Evolutionary conservation across 1,284 basidiomycete genomes (phyloP), one percentile per base, ranked within the genome.

Genomic region (Cryptococcus hybrid): DNA sequence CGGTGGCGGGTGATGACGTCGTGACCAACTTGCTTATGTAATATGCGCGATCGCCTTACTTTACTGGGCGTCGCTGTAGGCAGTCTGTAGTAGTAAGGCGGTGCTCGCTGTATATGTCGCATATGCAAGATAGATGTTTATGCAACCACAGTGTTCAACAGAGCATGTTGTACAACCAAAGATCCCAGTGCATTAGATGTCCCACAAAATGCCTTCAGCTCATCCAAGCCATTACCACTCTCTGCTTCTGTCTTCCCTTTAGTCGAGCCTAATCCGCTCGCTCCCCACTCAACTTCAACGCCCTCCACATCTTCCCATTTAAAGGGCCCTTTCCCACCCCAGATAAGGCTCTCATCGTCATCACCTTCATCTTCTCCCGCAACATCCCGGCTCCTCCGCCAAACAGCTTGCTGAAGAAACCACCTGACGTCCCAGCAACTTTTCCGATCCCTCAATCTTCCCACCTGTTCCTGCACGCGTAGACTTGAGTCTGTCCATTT

Each of bases 241-340:
- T 62, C 30, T 40, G 45, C 3, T 13, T 52, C n/a, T 39, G 54
- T 9, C 54, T 2, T 45, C 18, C 43, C 40, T 42, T 53, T 59
- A 7, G 63, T 59, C 42, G 51, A 50, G 0, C 74, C 73, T 43
- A 76, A 46, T 5, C 59, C 70, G 44, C 58, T 67, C 3, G 63
- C 65, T 0, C 45, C 75, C 65, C 70, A 76, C 48, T 59, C 60
- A 6, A 77, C 58, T 44, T 76, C 72, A 12, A 78, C 69, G 7
- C 75, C 76, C 51, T 77, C 76, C 5, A 78, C 61, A 56, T 77
- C 74, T 52, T 74, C 67, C 73, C 74, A 78, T 48, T 56, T 65
- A 55, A 73, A 78, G 7, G 59, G 35, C 0, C 73, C 75, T 37
- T 63, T 68, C 7, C 68, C 69, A 37, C 74, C 74, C 74, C 74